Evolutionary conservation across 2,329 filamentous ascomycete genomes (phyloP), one percentile per base, ranked within the genome.

Genomic region (Xylariaceae sp.): DNA sequence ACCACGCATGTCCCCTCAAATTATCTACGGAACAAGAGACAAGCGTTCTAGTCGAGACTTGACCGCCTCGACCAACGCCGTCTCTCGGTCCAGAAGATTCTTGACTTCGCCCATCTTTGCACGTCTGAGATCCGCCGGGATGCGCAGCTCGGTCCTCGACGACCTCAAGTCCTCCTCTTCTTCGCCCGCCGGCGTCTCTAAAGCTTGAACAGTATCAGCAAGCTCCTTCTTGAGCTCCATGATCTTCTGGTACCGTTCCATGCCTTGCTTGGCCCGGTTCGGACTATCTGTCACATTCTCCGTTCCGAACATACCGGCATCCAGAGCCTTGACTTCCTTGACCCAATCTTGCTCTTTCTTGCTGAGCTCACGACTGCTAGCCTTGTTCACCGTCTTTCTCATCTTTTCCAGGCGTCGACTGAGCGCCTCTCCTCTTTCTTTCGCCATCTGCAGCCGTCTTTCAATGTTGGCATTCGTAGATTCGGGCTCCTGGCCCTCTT

Each of bases 41-140:
- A 90, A 73, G 62, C 78, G 81, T 71, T 87, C 83, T 63, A 90
- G 73, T 58, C 87, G 78, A 58, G 78, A 78, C 65, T 81, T 85
- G 18, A 88, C 81, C 18, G 84, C 87, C 65, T 89, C 86, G 5
- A 90, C 83, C 67, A 90, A 72, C 4, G 85, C 85, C 51, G 82
- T 82, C 73, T 90, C 87, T 34, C 87, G 77, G 59, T 87, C 84
- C 64, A 90, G 73, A 61, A 89, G 72, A 34, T 75, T 74, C 73
- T 84, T 84, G 18, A 90, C 84, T 69, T 88, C 82, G 58, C 78
- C 78, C 64, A 89, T 73, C 73, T 88, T 88, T 54, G 78, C 81
- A 73, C 79, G 82, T 60, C 85, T 79, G 60, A 88, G 79, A 57
- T 86, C 83, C 17, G 79, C 74, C 10, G 85, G 82, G 56, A 88